Base-by-base conservation (phyloP, 75 land plant genomes). In the Pinus tabuliformis region DNA sequence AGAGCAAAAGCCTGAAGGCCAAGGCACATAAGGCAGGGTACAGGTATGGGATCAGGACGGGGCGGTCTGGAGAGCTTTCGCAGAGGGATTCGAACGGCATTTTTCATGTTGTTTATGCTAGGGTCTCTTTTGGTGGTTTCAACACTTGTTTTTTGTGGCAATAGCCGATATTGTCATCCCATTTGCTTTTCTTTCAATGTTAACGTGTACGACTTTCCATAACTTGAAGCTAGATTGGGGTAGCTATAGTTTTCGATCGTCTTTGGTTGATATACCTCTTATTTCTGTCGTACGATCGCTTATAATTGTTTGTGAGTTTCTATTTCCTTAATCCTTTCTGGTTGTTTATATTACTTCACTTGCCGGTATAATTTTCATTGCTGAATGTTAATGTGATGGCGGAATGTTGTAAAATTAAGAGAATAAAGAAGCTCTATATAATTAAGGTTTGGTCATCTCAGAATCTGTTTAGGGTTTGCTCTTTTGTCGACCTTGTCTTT, bases 241-340 rank as follows among this genome's bases (percentile, higher is more conserved):
- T 58, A 62, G 86, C 56, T 96, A 96, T 71, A 84, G 85, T 18
- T 93, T 93, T 78, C 89, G 82, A 58, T 78, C 87, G 28, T 96
- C 97, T 33, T 72, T 96, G 65, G 77, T 87, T 18, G 99, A 96
- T 82, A 86, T 96, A 56, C 99, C 99, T 73, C 83, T 93, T 36
- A 72, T 96, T 30, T 96, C 94, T 3, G 30, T 91, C 28, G 70
- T 87, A 74, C 75, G 96, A 75, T 96, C 96, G 7, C 78, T 93
- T 33, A 74, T 87, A 4, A 89, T 92, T 45, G 85, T 85, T 3
- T 91, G 99, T 96, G 80, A 80, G 95, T 63, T 24, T 63, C 37
- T 17, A 42, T 9, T 37, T 8, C 20, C 11, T 8, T 6, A 16
- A 30, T 64, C 68, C 36, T 37, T 36, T 36, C 42, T 9, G 36